Evolutionary conservation across 371 early-diverging fungal species (phyloP).

Genomic region (Circinella umbellata): DNA sequence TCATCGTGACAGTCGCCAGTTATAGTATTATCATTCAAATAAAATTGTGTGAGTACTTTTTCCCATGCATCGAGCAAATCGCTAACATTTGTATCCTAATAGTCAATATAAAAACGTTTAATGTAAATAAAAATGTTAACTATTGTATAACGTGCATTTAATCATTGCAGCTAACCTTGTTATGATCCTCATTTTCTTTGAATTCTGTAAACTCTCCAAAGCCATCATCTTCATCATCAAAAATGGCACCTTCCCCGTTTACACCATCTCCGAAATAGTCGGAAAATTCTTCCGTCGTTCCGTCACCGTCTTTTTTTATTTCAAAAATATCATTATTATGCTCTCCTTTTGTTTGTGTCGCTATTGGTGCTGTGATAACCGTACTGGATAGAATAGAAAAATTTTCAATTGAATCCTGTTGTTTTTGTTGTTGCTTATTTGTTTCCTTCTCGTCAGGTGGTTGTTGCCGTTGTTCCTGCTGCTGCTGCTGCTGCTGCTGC

Average conservation of each 20-base stretch:
- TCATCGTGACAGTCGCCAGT: background rate
- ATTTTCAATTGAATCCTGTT: background rate
- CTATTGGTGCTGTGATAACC: background rate
- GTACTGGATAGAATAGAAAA: background rate
- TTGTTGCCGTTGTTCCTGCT: background rate
- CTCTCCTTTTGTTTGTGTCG: background rate
- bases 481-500: background rate
- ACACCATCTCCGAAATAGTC: background rate
- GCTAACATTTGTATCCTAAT: background rate
- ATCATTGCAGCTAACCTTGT: background rate
- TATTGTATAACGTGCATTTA: background rate
- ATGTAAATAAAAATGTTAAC: background rate
- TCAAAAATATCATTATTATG: background rate
- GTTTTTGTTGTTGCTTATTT: background rate
- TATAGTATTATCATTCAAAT: background rate
- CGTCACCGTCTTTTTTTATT: background rate
- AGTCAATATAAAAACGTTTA: background rate
- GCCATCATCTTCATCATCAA: background rate
- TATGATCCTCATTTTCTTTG: background rate
- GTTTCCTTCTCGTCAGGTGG: background rate
- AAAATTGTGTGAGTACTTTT: background rate
- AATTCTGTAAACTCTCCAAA: background rate
- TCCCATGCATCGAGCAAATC: background rate
- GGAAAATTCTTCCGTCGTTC: constrained; percentile 5
- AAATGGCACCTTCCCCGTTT: background rate